These are phyloP conservation scores for Peronosclerospora sorghi DNA, from an alignment of 352 stramenopile genomes.

Conservation along the genomic window DNA sequence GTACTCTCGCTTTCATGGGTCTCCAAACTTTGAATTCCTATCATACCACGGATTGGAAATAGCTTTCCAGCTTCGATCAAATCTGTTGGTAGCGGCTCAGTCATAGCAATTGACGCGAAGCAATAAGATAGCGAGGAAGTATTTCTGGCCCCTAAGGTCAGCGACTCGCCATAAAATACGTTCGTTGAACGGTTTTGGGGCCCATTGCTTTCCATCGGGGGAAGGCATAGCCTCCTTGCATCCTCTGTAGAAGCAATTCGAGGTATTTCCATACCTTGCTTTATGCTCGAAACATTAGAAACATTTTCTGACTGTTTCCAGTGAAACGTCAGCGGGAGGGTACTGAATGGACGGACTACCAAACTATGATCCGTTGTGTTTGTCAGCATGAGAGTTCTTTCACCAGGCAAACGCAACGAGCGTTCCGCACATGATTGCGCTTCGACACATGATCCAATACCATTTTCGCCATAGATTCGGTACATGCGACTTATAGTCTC, in stretches of 20 bases:
- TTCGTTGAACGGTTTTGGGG: constrained; percentile 4
- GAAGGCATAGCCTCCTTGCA: constrained; percentile 14
- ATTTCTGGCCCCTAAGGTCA: constrained; percentile 30
- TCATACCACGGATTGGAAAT: constrained; percentile 45
- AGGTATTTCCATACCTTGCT: constrained; percentile 12
- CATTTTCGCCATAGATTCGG: constrained; percentile 41
- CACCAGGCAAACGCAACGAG: constrained; percentile 1
- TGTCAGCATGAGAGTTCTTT: constrained; percentile 33
- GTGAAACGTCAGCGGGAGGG: constrained; percentile 46
- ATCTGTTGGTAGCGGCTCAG: constrained; percentile 33
- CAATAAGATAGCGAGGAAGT: constrained; percentile 46
- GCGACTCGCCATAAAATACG: constrained; percentile 46
- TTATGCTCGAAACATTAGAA: constrained; percentile 2
- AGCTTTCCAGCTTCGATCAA: constrained; percentile 49
- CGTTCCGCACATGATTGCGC: constrained; percentile 1
- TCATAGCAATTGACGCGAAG: constrained; percentile 61
- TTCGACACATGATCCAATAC: constrained; percentile 13
- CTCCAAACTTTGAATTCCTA: constrained; percentile 68
- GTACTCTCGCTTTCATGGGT: constrained; percentile 1
- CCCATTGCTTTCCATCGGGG: background rate
- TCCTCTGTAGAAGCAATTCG: constrained; percentile 19
- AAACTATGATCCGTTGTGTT: constrained; percentile 45
- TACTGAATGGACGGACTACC: constrained; percentile 61
- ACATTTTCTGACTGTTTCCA: constrained; percentile 23
- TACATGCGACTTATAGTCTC: constrained; percentile 40